phyloP scores from a whole-genome alignment of 2,329 filamentous ascomycete genomes.

The Dactylellina cionopaga region DNA sequence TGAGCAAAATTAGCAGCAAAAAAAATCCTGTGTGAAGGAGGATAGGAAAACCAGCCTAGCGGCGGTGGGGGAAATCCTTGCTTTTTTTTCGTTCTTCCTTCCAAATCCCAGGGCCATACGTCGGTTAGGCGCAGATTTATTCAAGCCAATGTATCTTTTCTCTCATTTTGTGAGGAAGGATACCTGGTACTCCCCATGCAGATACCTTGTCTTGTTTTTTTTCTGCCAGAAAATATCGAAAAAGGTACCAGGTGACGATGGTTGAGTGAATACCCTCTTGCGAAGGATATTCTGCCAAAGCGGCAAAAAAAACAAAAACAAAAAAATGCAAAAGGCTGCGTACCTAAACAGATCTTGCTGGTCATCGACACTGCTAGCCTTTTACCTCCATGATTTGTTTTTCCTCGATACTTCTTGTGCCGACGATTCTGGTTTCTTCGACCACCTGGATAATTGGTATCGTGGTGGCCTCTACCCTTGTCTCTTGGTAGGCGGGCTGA shows the following conservation, averaged over 20 bases:
- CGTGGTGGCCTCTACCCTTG: conserved; percentile 41
- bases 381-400: conserved; percentile 41
- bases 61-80: conserved; percentile 23
- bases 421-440: conserved; percentile 42
- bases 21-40: conserved; percentile 48
- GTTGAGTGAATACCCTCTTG: conserved; percentile 28
- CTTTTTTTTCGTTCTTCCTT: conserved; percentile 48
- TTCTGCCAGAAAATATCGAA: conserved; percentile 14
- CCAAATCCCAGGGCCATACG: conserved; percentile 52
- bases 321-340: conserved; percentile 35
- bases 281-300: conserved; percentile 42
- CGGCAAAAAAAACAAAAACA: conserved; percentile 33
- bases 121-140: conserved; percentile 48
- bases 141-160: conserved; percentile 41
- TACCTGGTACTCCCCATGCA: conserved; percentile 28
- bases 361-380: conserved; percentile 44
- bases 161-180: conserved; percentile 34
- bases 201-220: conserved; percentile 20
- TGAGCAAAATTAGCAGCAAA: conserved; percentile 51
- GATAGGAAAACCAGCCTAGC: conserved; percentile 19
- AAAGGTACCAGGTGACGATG: conserved; percentile 52
- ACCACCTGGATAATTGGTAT: conserved; percentile 45
- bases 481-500: conserved; percentile 46
- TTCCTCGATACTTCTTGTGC: conserved; percentile 25
- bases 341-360: conserved; percentile 49